Percentiles rank a stretch among this genome's conserved stretches.
These are phyloP conservation scores for Penicillium oxalicum DNA, from an alignment of 2,329 filamentous ascomycete species.

Conservation along the genomic window DNA sequence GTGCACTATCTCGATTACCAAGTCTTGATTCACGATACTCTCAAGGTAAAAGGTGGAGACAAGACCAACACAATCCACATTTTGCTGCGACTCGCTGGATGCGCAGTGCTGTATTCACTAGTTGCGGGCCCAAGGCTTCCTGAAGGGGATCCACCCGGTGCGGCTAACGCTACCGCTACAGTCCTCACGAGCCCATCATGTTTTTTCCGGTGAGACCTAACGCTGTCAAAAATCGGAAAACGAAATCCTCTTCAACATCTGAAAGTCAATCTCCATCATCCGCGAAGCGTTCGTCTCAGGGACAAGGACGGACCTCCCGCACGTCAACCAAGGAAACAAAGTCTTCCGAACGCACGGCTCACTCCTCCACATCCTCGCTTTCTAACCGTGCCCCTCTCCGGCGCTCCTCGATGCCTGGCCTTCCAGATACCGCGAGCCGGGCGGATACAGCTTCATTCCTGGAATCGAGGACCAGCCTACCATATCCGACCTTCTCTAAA, in stretches of 20 bases:
- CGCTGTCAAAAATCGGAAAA: conserved; percentile 27
- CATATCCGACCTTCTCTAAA: conserved; percentile 82
- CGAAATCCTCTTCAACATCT: conserved; percentile 24
- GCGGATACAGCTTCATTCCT: conserved; percentile 35
- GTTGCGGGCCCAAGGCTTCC: conserved; percentile 10
- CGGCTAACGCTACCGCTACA: conserved; percentile 12
- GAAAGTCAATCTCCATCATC: conserved; percentile 21
- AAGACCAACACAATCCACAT: not conserved
- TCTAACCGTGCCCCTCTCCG: conserved; percentile 20
- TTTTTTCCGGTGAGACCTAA: conserved; percentile 36
- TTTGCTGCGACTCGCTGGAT: conserved; percentile 7
- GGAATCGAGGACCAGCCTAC: conserved; percentile 49
- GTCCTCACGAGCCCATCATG: conserved; percentile 28
- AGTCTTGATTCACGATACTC: not conserved
- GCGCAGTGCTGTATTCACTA: conserved; percentile 2
- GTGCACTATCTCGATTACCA: not conserved
- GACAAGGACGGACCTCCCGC: conserved; percentile 23
- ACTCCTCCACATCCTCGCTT: conserved; percentile 26
- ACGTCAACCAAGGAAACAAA: conserved; percentile 32
- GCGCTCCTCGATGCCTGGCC: conserved; percentile 50
- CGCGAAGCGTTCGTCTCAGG: conserved; percentile 26
- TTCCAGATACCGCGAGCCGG: conserved; percentile 31
- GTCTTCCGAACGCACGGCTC: conserved; percentile 23
- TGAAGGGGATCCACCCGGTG: conserved; percentile 21
- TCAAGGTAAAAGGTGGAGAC: conserved; percentile 10